Base-by-base conservation (phyloP, 805 yeast species). In the Candida nemodendra region DNA sequence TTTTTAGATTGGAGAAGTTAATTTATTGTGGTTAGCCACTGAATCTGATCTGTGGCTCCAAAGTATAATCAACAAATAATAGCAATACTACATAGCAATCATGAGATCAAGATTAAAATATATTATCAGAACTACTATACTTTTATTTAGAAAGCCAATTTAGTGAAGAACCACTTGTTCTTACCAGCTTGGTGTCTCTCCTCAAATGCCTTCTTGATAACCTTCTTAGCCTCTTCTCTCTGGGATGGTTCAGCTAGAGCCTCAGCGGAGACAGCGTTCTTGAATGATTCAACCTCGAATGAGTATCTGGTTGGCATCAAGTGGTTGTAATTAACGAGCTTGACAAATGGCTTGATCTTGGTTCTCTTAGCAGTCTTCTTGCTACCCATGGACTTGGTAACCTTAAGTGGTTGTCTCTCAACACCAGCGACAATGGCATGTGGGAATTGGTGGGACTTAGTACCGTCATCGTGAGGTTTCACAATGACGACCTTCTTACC, bases 91-190 rank as follows among this genome's bases (percentile, higher is more conserved):
- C n/a, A n/a, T n/a, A n/a, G n/a, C n/a, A n/a, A n/a, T n/a, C n/a
- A n/a, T n/a, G n/a, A n/a, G 18, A 31, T 15, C 18, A 15, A 23
- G 19, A 18, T 38, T 38, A 38, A 38, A 31, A 33, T 38, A 39
- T 39, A 41, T 36, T 41, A 39, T 38, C 28, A 37, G 34, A 44
- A 42, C 41, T 34, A 36, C 34, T 38, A 38, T 38, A 32, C 38
- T 36, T 41, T 33, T 28, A 52, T 41, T 60, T 64, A 63, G 54
- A 60, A 63, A 53, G 66, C 62, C 43, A 63, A 59, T 79, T 93
- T 93, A 74, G 95, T 82, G 90, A 93, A 93, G 82, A 93, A 93
- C 99, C 99, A 93, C 79, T 89, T 90, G 90, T 91, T 91, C 85
- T 93, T 89, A 72, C 99, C 99, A 69, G 96, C 88, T 74, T 86